Percentiles rank a stretch among this genome's conserved stretches.
Evolutionary conservation across 495 filamentous ascomycete species (phyloP).

Genomic region (Lineolata rhizophorae): DNA sequence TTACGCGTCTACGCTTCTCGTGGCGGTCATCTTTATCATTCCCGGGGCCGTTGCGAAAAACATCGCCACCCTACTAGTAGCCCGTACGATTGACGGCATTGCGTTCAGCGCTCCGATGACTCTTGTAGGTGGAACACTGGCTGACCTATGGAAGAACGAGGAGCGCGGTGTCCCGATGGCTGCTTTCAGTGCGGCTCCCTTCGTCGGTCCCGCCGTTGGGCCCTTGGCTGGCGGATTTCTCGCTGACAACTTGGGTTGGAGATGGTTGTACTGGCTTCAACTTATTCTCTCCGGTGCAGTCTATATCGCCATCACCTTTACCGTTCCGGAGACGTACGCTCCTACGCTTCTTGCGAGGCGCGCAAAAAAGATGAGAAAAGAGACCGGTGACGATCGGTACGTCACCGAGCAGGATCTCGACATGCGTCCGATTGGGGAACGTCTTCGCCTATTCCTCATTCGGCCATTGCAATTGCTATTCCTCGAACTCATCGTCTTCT

Average conservation of each 20-base stretch:
- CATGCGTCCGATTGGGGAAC: slow-evolving; percentile 36
- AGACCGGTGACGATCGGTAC: slow-evolving; percentile 37
- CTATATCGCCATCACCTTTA: slow-evolving; percentile 54
- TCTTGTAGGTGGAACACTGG: slow-evolving; percentile 54
- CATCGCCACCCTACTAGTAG: slow-evolving; percentile 50
- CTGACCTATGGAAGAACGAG: slow-evolving; percentile 66
- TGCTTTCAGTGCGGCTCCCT: slow-evolving; percentile 61
- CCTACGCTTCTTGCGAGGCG: slow-evolving; percentile 43
- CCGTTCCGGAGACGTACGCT: slow-evolving; percentile 61
- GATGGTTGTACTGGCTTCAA: slow-evolving; percentile 75
- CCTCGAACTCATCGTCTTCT: slow-evolving; percentile 55
- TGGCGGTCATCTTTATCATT: slow-evolving; percentile 57
- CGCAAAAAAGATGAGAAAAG: slow-evolving; percentile 43
- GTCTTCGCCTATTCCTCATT: slow-evolving; percentile 41
- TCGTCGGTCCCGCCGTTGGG: slow-evolving; percentile 51
- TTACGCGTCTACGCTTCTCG: slow-evolving; percentile 35
- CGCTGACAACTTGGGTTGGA: slow-evolving; percentile 44
- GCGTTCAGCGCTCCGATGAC: slow-evolving; percentile 73
- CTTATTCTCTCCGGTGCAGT: slow-evolving; percentile 43
- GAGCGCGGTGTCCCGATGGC: slow-evolving; percentile 72
- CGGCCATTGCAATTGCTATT: slow-evolving; percentile 67
- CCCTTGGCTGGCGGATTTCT: slow-evolving; percentile 61
- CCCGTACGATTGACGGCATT: slow-evolving; percentile 54
- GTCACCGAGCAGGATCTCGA: slow-evolving; percentile 60
- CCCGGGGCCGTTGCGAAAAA: slow-evolving; percentile 57